Evolutionary conservation across 768 basidiomycete genomes (phyloP), one percentile per base, ranked within the genome.

Genomic region (Pleurotus cornucopiae): DNA sequence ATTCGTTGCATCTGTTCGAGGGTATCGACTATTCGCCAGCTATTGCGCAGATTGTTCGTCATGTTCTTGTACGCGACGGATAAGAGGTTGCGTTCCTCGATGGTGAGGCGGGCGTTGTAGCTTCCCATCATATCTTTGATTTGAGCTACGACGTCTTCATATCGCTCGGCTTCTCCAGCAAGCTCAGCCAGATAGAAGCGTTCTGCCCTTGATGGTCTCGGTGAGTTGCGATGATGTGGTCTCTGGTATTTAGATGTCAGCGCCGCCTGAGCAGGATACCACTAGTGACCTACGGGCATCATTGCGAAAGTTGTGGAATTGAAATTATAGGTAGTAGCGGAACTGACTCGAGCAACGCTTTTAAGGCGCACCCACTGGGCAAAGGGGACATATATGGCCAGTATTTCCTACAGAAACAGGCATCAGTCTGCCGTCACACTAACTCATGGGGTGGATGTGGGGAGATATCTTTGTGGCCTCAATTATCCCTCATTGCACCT

Each of bases 11-110:
- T 98, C 79, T 95, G 93, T 78, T 98, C 95, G 68, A 98, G 97
- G 47, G 94, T 96, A 58, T 94, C 97, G 44, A 98, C 93, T 65
- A 98, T 97, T 65, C 95, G 82, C 95, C 95, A 98, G 16, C 94
- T 96, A 14, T 95, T 94, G 71, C 96, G 92, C 64, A 95, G 94
- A 25, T 95, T 94, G 74, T 95, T 95, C 62, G 98, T 98, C 59
- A 97, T 94, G 75, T 98, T 98, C 89, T 98, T 98, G 83, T 97
- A 98, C 14, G 95, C 95, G 58, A 98, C 95, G 9, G 94, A 97
- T 57, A 98, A 84, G 54, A 98, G 86, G 73, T 98, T 94, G 63
- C 92, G 88, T 73, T 94, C 91, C 67, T 94, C 91, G 61, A 88
- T 79, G 48, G 85, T 84, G 60, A 93, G 80, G 57, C 79, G 82